Percentiles rank a stretch among this genome's conserved stretches.
Evolutionary conservation across 768 basidiomycete genomes (phyloP).

Genomic region (Serendipita sp.): DNA sequence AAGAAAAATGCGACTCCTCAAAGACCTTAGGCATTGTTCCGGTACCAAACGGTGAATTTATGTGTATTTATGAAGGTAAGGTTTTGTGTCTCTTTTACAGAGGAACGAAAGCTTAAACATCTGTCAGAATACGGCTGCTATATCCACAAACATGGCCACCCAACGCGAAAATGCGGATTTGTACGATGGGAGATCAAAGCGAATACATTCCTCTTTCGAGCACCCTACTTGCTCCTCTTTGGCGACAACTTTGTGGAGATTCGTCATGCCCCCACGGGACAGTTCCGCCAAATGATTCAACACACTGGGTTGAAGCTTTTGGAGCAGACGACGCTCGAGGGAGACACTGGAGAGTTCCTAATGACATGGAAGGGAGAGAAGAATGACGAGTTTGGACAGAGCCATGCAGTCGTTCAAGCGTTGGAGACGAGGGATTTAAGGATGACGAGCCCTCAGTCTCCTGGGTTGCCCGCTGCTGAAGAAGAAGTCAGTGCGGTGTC

Average conservation of each 20-base stretch:
- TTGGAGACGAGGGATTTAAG: constrained; percentile 33
- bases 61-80: constrained; percentile 64
- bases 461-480: too few species aligned
- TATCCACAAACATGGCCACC: constrained; percentile 51
- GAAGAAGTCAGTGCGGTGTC: background rate
- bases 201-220: constrained; percentile 41
- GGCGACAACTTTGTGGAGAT: constrained; percentile 63
- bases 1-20: constrained; percentile 35
- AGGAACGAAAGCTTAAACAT: background rate
- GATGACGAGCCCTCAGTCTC: background rate
- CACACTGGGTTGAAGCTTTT: constrained; percentile 51
- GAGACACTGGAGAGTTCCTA: constrained; percentile 32
- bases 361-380: constrained; percentile 45
- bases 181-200: constrained; percentile 69
- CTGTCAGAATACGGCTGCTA: constrained; percentile 55
- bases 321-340: constrained; percentile 25
- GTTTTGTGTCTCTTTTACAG: background rate
- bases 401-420: constrained; percentile 51
- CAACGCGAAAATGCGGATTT: constrained; percentile 41
- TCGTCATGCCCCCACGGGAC: constrained; percentile 42
- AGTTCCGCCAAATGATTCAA: constrained; percentile 72
- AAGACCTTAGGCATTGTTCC: constrained; percentile 55
- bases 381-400: constrained; percentile 38
- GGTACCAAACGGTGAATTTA: constrained; percentile 34
- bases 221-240: constrained; percentile 51